Percentiles rank a stretch among this genome's conserved stretches.
These are phyloP conservation scores for Helminthosporium solani DNA, from an alignment of 2,329 filamentous ascomycete genomes.

Conservation along the genomic window DNA sequence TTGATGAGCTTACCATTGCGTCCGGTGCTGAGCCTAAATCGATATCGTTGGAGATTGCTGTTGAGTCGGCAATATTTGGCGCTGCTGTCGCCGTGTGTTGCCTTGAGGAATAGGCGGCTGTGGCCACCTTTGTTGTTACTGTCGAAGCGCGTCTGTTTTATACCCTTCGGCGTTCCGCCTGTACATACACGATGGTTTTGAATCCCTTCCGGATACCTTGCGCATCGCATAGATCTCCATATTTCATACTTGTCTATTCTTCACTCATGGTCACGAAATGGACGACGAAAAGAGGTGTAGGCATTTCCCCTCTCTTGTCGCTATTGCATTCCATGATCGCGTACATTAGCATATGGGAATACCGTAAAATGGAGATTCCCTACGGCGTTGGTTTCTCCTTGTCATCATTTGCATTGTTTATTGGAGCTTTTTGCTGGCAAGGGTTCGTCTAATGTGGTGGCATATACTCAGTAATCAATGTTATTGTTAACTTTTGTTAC, in stretches of 20 bases:
- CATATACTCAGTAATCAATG: too few relatives aligned
- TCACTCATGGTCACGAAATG: background rate
- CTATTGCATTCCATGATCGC: slow-evolving; percentile 1
- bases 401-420: background rate
- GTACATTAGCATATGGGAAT: slow-evolving; percentile 9
- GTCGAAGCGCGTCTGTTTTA: slow-evolving; percentile 5
- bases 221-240: slow-evolving; percentile 5
- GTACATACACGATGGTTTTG: slow-evolving; percentile 5
- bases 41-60: slow-evolving; percentile 66
- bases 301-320: too few relatives aligned
- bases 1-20: slow-evolving; percentile 57
- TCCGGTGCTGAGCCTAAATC: slow-evolving; percentile 44
- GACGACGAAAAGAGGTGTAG: background rate
- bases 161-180: slow-evolving; percentile 10
- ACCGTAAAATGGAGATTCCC: slow-evolving; percentile 2
- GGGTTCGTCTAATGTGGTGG: background rate
- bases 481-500: background rate
- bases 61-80: slow-evolving; percentile 73
- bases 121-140: background rate
- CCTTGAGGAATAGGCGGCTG: slow-evolving; percentile 30
- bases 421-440: background rate
- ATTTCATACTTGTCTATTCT: background rate
- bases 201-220: slow-evolving; percentile 3
- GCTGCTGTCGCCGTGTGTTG: slow-evolving; percentile 65
- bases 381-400: slow-evolving; percentile 6